These are phyloP conservation scores for Nakazawaea populi DNA, from an alignment of 805 yeast genomes.

Conservation along the genomic window DNA sequence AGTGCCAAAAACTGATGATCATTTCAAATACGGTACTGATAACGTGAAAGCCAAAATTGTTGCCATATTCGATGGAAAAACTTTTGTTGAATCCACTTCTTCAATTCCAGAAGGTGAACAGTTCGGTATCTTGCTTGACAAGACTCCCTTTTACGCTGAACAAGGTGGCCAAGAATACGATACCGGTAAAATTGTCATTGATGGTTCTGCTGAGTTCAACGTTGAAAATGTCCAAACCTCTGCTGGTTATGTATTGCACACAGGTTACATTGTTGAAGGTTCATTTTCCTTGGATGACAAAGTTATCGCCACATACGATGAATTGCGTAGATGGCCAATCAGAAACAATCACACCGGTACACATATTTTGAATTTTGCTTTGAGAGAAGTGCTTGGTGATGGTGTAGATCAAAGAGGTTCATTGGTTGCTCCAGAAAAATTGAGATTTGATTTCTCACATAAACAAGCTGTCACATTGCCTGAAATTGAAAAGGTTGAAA, in stretches of 20 bases:
- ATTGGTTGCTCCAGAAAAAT: slow-evolving; percentile 88
- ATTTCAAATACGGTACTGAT: slow-evolving; percentile 66
- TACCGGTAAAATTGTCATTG: slow-evolving; percentile 87
- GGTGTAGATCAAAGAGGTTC: slow-evolving; percentile 95
- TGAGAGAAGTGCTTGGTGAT: slow-evolving; percentile 81
- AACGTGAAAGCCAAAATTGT: slow-evolving; percentile 65
- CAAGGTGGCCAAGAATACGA: slow-evolving; percentile 99
- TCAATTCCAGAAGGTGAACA: slow-evolving; percentile 38
- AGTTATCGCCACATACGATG: slow-evolving; percentile 85
- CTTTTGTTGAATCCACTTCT: slow-evolving; percentile 44
- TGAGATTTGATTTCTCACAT: slow-evolving; percentile 94
- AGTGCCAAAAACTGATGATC: slow-evolving; percentile 80
- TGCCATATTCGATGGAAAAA: slow-evolving; percentile 62
- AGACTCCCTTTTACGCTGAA: slow-evolving; percentile 95
- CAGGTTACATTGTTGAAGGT: slow-evolving; percentile 83
- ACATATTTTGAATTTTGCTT: slow-evolving; percentile 85
- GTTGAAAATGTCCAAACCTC: slow-evolving; percentile 90
- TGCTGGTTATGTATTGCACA: slow-evolving; percentile 94
- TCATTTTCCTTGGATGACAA: slow-evolving; percentile 56
- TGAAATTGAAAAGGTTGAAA: slow-evolving; percentile 74
- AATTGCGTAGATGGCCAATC: slow-evolving; percentile 91
- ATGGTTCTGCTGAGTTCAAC: slow-evolving; percentile 79
- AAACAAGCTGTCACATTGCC: slow-evolving; percentile 72
- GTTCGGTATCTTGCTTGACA: slow-evolving; percentile 78
- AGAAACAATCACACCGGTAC: slow-evolving; percentile 99